phyloP scores from a whole-genome alignment of 2,329 filamentous ascomycete genomes.

The Ceratocystis cacaofunesta region DNA sequence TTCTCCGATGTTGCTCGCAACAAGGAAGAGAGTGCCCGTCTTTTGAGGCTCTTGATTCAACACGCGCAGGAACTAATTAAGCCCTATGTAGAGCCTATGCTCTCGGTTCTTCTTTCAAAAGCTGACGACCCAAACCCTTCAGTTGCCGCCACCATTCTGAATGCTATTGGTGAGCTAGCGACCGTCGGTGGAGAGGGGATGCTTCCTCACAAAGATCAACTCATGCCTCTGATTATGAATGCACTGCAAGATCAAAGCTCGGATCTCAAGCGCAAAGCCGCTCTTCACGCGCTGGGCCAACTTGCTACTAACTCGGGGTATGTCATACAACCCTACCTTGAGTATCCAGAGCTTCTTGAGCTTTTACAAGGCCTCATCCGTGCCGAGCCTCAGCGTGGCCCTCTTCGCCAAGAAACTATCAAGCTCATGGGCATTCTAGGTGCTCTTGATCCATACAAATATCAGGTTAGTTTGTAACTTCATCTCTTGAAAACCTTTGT shows the following conservation, averaged over 20 bases:
- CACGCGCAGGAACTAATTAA: constrained; percentile 88
- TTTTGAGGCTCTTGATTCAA: constrained; percentile 82
- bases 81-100: constrained; percentile 93
- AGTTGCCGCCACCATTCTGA: constrained; percentile 87
- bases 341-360: constrained; percentile 86
- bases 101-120: constrained; percentile 85
- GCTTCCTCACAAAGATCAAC: constrained; percentile 72
- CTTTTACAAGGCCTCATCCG: constrained; percentile 90
- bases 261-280: constrained; percentile 76
- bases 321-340: constrained; percentile 88
- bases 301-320: constrained; percentile 93
- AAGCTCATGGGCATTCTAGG: constrained; percentile 92
- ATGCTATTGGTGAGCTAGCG: constrained; percentile 85
- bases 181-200: constrained; percentile 91
- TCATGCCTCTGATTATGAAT: constrained; percentile 92
- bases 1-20: constrained; percentile 88
- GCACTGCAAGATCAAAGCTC: constrained; percentile 90
- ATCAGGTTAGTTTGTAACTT: constrained; percentile 35
- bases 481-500: neutral
- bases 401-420: constrained; percentile 82
- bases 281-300: constrained; percentile 78
- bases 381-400: constrained; percentile 68
- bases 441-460: constrained; percentile 88
- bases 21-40: constrained; percentile 89
- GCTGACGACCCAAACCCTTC: constrained; percentile 71